Evolutionary conservation across 352 stramenopile genomes (phyloP).

Genomic region (Synura sp.): DNA sequence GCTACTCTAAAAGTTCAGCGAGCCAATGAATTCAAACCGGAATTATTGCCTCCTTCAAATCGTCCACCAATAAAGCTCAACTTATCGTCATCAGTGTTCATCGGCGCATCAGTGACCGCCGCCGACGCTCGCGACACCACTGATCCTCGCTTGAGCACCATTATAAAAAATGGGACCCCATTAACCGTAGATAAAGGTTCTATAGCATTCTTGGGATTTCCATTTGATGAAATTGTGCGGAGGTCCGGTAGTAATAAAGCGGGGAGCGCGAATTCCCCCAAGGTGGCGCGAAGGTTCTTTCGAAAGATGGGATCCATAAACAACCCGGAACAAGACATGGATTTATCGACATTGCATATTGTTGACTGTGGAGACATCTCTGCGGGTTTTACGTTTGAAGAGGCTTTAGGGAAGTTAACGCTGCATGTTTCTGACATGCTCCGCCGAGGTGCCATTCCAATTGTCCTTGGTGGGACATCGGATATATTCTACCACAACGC

Average conservation of each 20-base stretch:
- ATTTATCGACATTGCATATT: neutral
- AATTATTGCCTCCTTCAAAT: constrained; percentile 62
- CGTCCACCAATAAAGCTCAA: too few relatives aligned
- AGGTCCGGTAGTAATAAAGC: too few relatives aligned
- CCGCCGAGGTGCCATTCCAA: neutral
- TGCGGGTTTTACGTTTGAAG: neutral
- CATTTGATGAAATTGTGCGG: too few relatives aligned
- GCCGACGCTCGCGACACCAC: too few relatives aligned
- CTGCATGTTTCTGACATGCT: neutral
- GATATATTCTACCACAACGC: neutral
- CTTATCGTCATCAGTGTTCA: too few relatives aligned
- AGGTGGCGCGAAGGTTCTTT: too few relatives aligned
- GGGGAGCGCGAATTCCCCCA: too few relatives aligned
- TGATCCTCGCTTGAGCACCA: too few relatives aligned
- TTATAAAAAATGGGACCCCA: too few relatives aligned
- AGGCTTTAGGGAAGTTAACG: neutral
- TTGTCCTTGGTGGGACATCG: constrained; percentile 7
- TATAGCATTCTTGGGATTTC: too few relatives aligned
- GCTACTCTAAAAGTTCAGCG: constrained; percentile 89
- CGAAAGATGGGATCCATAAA: neutral
- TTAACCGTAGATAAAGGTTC: too few relatives aligned
- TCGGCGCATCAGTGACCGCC: too few relatives aligned
- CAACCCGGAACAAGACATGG: neutral
- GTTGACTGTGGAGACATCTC: constrained; percentile 6
- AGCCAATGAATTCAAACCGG: constrained; percentile 95